Conservation (phyloP, 805 yeast species). For the Starmerella khaoyaiensis region DNA sequence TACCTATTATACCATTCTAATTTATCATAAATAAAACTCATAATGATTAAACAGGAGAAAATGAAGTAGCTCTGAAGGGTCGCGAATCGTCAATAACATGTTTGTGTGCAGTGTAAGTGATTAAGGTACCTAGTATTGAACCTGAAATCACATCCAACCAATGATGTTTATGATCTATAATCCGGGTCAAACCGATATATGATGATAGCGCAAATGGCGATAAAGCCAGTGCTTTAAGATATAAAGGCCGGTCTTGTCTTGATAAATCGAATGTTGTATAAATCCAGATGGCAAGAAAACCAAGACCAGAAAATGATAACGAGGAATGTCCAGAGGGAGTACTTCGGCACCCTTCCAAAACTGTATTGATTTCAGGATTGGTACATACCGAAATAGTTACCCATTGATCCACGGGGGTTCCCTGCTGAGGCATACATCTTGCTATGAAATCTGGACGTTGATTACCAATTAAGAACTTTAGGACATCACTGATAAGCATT, state of each 20-base stretch:
- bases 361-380: constrained; percentile 19
- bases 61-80: too few relatives aligned
- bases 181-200: constrained; percentile 70
- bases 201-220: constrained; percentile 46
- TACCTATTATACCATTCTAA: too few relatives aligned
- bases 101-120: constrained; percentile 48
- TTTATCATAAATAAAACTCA: too few relatives aligned
- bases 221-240: constrained; percentile 6
- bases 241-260: constrained; percentile 1
- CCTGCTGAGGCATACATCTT: constrained; percentile 58
- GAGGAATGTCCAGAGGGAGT: constrained; percentile 50
- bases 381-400: constrained; percentile 30
- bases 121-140: constrained; percentile 44
- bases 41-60: background rate
- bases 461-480: constrained; percentile 79
- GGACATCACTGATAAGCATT: constrained; percentile 51
- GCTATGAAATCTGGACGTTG: constrained; percentile 86
- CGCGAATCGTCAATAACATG: constrained; percentile 7
- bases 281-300: constrained; percentile 38
- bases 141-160: constrained; percentile 75
- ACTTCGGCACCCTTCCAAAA: constrained; percentile 42
- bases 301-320: constrained; percentile 39
- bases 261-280: constrained; percentile 29
- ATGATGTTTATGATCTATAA: constrained; percentile 90
- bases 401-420: constrained; percentile 36